Conservation (phyloP, 257 asterid species). For the Solanum dulcamara region DNA sequence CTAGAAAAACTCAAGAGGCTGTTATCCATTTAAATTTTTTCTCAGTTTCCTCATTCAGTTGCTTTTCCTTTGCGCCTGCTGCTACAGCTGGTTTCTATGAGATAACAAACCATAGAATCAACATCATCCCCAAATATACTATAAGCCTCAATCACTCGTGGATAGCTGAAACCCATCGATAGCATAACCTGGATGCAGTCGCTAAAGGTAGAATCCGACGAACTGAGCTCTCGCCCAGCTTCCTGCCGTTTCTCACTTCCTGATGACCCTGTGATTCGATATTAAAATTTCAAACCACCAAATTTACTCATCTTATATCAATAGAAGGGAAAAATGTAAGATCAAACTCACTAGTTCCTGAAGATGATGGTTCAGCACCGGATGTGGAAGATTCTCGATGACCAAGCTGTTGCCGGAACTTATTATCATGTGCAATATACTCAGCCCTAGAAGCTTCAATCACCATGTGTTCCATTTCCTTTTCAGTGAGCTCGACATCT, state of each 20-base stretch:
- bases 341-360: conserved; percentile 75
- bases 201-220: conserved; percentile 16
- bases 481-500: conserved; percentile 89
- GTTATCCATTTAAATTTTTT: not conserved
- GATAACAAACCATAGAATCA: conserved; percentile 87
- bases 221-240: conserved; percentile 14
- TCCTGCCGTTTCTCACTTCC: conserved; percentile 39
- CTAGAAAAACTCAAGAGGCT: not conserved
- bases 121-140: conserved; percentile 89
- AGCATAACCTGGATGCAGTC: conserved; percentile 71
- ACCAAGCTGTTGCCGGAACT: conserved; percentile 48
- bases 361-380: conserved; percentile 88
- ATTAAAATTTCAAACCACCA: not conserved
- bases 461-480: conserved; percentile 95
- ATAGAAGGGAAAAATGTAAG: not conserved
- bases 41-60: conserved; percentile 37
- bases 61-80: conserved; percentile 96
- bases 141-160: conserved; percentile 88
- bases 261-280: conserved; percentile 40
- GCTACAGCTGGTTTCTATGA: conserved; percentile 58
- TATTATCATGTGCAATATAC: conserved; percentile 55
- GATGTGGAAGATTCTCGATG: conserved; percentile 78
- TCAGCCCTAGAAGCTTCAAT: conserved; percentile 95
- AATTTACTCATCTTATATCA: not conserved
- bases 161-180: conserved; percentile 94